Base-by-base conservation (phyloP, 139 green algal genomes). In the Chlamydomonas sphaeroides region DNA sequence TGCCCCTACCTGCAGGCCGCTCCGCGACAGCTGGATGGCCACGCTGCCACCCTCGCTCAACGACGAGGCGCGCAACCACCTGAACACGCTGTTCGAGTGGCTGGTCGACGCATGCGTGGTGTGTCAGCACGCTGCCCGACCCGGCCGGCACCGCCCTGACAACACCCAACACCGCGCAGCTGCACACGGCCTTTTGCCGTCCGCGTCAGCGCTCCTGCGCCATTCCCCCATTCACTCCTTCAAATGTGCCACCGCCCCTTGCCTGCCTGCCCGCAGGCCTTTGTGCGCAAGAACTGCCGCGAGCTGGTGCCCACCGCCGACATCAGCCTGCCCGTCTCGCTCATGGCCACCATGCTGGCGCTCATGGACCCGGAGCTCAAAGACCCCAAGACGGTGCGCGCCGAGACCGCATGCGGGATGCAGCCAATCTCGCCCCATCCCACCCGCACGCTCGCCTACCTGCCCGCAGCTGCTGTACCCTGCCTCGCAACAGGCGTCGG, bases 301-400 rank as follows among this genome's bases (percentile, higher is more conserved):
- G 90, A 95, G 86, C 68, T 92, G 65, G 88, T 92, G n/a, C 69
- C 85, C 30, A 93, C 92, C 10, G 70, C 80, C 3, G 91, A 94
- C 85, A 93, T 91, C 77, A 92, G 88, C 85, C 86, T 94, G 32
- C 83, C 87, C n/a, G 68, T 81, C 53, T 87, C 49, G 69, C 78
- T 91, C 28, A 93, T 84, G 83, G 20, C 61, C 81, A 73, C 93
- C 23, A 48, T 94, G 42, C 70, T 32, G 32, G 81, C 78, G 32
- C 69, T 92, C 66, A 65, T 94, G 72, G 91, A 95, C 51, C 45
- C 45, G 11, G 89, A 91, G 71, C 90, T 92, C 39, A 70, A 80
- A 35, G 77, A 84, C 39, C 35, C 78, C 48, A 85, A 83, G 57
- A 38, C 66, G 69, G 77, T 85, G 35, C 30, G 71, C 30, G 42